phyloP scores from a whole-genome alignment of 1,284 basidiomycete genomes.

The Malassezia sp. region DNA sequence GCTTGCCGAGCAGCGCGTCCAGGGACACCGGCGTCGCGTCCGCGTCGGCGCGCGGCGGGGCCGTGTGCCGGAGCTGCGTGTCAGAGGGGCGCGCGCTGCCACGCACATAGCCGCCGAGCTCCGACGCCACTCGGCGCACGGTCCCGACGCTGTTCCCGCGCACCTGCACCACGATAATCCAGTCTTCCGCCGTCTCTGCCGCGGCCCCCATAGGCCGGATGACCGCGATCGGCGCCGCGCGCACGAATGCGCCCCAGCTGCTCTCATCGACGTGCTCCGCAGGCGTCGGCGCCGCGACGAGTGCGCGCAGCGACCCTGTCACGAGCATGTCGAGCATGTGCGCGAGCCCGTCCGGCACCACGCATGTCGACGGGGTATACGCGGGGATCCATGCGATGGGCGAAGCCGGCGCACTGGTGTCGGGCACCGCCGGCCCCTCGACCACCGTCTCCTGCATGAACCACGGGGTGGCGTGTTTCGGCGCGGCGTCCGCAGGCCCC shows the following conservation, averaged over 20 bases:
- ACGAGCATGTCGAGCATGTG: constrained; percentile 22
- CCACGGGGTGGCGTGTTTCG: constrained; percentile 22
- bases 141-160: constrained; percentile 26
- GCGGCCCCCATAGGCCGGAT: constrained; percentile 26
- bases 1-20: constrained; percentile 30
- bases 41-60: constrained; percentile 5
- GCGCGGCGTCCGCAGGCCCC: background rate
- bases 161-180: constrained; percentile 41
- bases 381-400: constrained; percentile 13
- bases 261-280: constrained; percentile 13
- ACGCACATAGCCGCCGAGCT: constrained; percentile 26
- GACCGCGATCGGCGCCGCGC: constrained; percentile 22
- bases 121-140: constrained; percentile 27
- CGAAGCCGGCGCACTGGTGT: background rate
- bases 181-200: constrained; percentile 19
- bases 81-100: constrained; percentile 1
- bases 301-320: constrained; percentile 21
- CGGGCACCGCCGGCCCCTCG: constrained; percentile 13
- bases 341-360: constrained; percentile 21
- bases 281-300: constrained; percentile 20
- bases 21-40: constrained; percentile 10
- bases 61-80: constrained; percentile 11
- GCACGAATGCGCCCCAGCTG: constrained; percentile 18
- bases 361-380: constrained; percentile 11
- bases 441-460: constrained; percentile 30